Conservation (phyloP, 192 early-diverging fungal genomes). For the Chytriomyces hyalinus region DNA sequence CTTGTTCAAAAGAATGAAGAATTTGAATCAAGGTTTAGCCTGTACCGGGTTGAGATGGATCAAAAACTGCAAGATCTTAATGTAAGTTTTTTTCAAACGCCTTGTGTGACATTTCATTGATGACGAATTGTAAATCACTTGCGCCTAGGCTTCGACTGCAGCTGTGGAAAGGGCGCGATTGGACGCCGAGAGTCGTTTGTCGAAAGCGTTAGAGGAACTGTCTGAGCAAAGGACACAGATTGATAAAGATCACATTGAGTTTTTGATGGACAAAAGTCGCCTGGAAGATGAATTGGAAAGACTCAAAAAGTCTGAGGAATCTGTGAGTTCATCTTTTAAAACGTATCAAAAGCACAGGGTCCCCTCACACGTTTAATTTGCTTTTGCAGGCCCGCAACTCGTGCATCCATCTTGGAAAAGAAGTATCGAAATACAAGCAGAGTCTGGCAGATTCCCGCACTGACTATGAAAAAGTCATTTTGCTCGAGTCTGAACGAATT, state of each 20-base stretch:
- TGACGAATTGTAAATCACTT: background rate
- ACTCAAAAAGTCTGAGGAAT: constrained; percentile 13
- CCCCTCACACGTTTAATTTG: background rate
- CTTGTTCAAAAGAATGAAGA: constrained; percentile 39
- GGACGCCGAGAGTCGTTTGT: constrained; percentile 1
- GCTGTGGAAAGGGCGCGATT: background rate
- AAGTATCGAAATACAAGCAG: constrained; percentile 5
- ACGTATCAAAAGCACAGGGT: too few relatives aligned
- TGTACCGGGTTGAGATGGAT: constrained; percentile 62
- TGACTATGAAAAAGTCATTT: constrained; percentile 39
- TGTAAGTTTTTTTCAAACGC: background rate
- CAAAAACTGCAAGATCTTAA: constrained; percentile 33
- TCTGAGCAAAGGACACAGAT: constrained; percentile 28
- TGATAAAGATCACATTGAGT: constrained; percentile 35
- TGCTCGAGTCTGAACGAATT: constrained; percentile 34
- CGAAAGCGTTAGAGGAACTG: constrained; percentile 28
- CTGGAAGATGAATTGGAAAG: constrained; percentile 36
- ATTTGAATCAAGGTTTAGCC: constrained; percentile 67
- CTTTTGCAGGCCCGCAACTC: constrained; percentile 8
- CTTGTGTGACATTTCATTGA: background rate
- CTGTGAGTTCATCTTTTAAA: background rate
- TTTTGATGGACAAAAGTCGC: constrained; percentile 28
- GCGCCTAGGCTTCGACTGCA: background rate
- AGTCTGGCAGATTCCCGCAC: constrained; percentile 15
- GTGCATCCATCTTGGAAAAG: background rate